Evolutionary conservation across 2,329 filamentous ascomycete genomes (phyloP).

Genomic region (Colletotrichum sp.): DNA sequence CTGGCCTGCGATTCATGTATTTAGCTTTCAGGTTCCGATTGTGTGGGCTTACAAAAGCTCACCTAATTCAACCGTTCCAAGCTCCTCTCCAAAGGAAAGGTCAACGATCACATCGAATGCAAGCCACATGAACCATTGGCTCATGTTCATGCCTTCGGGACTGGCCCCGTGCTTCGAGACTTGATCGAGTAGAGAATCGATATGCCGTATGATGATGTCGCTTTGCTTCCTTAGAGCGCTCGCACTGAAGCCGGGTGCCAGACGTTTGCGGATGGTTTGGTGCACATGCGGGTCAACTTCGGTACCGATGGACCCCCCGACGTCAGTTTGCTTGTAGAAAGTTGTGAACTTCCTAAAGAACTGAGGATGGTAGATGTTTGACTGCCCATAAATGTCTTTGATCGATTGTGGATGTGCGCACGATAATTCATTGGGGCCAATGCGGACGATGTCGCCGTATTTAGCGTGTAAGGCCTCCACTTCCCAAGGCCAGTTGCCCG

Average conservation of each 20-base stretch:
- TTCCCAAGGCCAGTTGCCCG: background rate
- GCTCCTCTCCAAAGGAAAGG: constrained; percentile 31
- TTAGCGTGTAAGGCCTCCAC: background rate
- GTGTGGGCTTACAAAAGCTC: background rate
- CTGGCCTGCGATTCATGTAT: background rate
- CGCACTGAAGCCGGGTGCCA: constrained; percentile 27
- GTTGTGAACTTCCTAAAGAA: constrained; percentile 10
- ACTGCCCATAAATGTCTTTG: constrained; percentile 43
- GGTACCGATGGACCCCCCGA: constrained; percentile 21
- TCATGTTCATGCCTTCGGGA: constrained; percentile 32
- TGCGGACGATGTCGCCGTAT: constrained; percentile 42
- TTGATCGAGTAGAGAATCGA: constrained; percentile 38
- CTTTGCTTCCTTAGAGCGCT: constrained; percentile 27
- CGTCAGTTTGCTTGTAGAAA: background rate
- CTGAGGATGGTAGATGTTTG: constrained; percentile 19
- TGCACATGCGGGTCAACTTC: constrained; percentile 1
- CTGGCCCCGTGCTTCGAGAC: background rate
- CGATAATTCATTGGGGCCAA: constrained; percentile 50
- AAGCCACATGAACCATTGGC: constrained; percentile 29
- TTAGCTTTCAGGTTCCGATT: background rate
- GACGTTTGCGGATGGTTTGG: background rate
- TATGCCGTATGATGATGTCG: constrained; percentile 37
- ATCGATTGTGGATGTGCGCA: constrained; percentile 40
- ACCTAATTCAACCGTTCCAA: constrained; percentile 25
- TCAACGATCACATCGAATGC: constrained; percentile 35